Base-by-base conservation (phyloP, 768 basidiomycete species). In the Lactarius akahatsu region DNA sequence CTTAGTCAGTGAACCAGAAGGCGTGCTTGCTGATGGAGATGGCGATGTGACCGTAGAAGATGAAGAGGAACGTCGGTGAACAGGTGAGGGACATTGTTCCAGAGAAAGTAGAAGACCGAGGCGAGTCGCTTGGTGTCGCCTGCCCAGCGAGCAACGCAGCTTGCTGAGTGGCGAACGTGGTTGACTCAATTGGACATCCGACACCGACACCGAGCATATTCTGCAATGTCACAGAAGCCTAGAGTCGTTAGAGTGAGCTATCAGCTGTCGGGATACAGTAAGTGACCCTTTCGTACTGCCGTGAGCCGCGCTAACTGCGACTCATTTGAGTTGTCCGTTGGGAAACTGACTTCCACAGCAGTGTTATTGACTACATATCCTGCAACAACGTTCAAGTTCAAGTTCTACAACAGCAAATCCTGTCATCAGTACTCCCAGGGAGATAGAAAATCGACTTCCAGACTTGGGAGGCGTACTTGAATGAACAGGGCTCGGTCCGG, bases 401-500 rank as follows among this genome's bases (percentile, higher is more conserved):
- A 63, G 16, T 65, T 32, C 67, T 70, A 57, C 11, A 58, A 28
- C 11, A 40, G 20, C 38, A 52, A n/a, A 38, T 64, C 16, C 10
- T 20, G 20, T n/a, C 15, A 15, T 23, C 16, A 1, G 34, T 34
- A 8, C 15, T 34, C 1, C 23, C 8, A 9, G 20, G 13, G 2
- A 57, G 28, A 18, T 0, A 26, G 1, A n/a, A 40, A 13, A 8
- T 15, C 15, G 15, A 8, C 32, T 32, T 3, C 55, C 4, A 34
- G 34, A 20, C 16, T 57, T 34, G 20, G 18, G 40, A 30, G 16
- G 66, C 74, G 57, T 59, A 76, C 77, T 28, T 69, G 56, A 62
- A 77, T 73, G 74, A 77, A 80, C 50, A 57, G 40, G 57, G 55
- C 62, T 56, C 74, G 75, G 52, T 66, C 68, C 11, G 79, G 79